Evolutionary conservation across 495 filamentous ascomycete genomes (phyloP).

Genomic region (Lophium mytilinum): DNA sequence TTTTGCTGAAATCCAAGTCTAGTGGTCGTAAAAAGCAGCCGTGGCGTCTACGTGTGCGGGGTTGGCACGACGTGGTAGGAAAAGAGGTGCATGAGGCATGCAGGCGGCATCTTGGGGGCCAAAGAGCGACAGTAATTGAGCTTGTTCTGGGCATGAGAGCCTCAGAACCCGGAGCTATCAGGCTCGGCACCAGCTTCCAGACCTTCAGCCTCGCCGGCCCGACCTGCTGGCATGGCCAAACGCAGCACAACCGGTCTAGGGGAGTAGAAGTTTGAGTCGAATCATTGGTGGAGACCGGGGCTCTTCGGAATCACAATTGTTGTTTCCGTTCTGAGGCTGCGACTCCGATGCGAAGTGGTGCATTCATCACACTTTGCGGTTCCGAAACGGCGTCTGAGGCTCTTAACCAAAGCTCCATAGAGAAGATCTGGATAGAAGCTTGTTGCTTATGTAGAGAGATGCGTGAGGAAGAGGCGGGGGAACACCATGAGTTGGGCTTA

Average conservation of each 20-base stretch:
- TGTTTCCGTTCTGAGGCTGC: too few relatives aligned
- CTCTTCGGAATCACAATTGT: neutral
- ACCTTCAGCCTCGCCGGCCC: neutral
- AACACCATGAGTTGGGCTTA: too few relatives aligned
- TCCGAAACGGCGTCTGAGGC: too few relatives aligned
- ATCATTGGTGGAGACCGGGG: neutral
- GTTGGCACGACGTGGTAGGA: neutral
- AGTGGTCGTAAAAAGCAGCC: neutral
- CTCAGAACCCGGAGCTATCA: neutral
- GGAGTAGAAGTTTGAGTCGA: neutral
- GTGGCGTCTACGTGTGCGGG: neutral
- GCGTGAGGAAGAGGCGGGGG: too few relatives aligned
- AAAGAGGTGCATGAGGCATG: neutral
- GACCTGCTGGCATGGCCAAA: neutral
- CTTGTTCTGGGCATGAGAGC: neutral
- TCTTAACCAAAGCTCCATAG: too few relatives aligned
- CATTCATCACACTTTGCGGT: too few relatives aligned
- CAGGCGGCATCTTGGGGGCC: neutral
- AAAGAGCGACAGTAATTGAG: neutral
- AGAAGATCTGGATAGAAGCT: too few relatives aligned
- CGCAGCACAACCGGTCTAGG: neutral
- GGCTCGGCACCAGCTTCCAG: neutral
- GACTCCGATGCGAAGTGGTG: too few relatives aligned
- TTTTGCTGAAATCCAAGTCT: neutral
- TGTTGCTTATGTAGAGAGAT: too few relatives aligned